Base-by-base conservation (phyloP, 176 grass and related monocot genomes). In the Oryza meyeriana region DNA sequence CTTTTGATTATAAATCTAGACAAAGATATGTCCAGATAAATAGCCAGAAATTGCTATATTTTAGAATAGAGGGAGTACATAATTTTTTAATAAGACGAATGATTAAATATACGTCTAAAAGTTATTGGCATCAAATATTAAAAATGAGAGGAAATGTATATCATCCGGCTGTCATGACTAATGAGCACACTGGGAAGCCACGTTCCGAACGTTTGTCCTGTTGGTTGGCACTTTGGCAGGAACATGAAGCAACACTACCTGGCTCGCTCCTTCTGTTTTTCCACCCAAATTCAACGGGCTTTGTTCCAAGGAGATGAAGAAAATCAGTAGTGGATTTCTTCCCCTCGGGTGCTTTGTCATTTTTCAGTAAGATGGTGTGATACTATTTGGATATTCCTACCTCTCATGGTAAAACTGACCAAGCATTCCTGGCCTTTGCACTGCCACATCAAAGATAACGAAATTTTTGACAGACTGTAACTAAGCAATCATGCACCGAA, bases 381-480 rank as follows among this genome's bases (percentile, higher is more conserved):
- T 74, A n/a, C 50, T 83, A 36, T 20, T 29, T 2, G 58, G 80
- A 82, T 82, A 82, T 63, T 74, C 69, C 28, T 72, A 12, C 27
- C 7, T 25, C 16, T 24, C 27, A 0, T 63, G 42, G 69, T 33
- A 63, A 45, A 83, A 74, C 5, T 27, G 41, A 52, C 10, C 29
- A 50, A 65, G 9, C 41, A 26, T 83, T 35, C 74, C 59, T 74
- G 58, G 36, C 27, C 12, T 34, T 62, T 82, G 31, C 32, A 71
- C 33, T 81, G 16, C 10, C n/a, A 59, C 17, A 5, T 16, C 26
- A 75, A 35, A 11, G 42, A n/a, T n/a, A n/a, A n/a, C n/a, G n/a
- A n/a, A n/a, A n/a, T n/a, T n/a, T 31, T 47, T 27, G 17, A 64
- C 69, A 17, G 6, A 35, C 55, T n/a, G 38, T 65, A 76, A 32